These are phyloP conservation scores for Zymoseptoria brevis DNA, from an alignment of 2,329 filamentous ascomycete genomes.

Conservation along the genomic window DNA sequence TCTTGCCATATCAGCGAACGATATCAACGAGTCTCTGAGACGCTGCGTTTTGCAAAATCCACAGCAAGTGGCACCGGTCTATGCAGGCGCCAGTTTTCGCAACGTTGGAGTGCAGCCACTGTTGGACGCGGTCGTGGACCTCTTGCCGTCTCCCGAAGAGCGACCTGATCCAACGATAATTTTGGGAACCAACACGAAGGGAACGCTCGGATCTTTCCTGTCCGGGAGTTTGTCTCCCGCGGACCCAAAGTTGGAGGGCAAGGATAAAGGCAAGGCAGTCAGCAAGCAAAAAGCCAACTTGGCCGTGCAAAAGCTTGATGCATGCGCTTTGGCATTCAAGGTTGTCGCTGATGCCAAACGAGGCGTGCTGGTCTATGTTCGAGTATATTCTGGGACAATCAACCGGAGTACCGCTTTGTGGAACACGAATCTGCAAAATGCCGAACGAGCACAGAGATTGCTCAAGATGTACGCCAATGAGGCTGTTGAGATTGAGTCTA, in stretches of 20 bases:
- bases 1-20: slow-evolving; percentile 53
- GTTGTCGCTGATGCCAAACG: slow-evolving; percentile 81
- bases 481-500: slow-evolving; percentile 71
- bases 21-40: slow-evolving; percentile 67
- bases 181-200: slow-evolving; percentile 46
- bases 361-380: slow-evolving; percentile 82
- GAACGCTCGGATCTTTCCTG: slow-evolving; percentile 44
- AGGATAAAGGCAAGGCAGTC: slow-evolving; percentile 31
- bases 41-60: slow-evolving; percentile 60
- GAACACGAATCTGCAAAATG: slow-evolving; percentile 76
- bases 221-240: slow-evolving; percentile 26
- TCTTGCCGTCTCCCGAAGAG: slow-evolving; percentile 75
- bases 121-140: slow-evolving; percentile 78
- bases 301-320: slow-evolving; percentile 55
- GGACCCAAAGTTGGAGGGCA: slow-evolving; percentile 17
- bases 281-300: slow-evolving; percentile 34
- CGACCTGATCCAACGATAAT: slow-evolving; percentile 71
- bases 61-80: slow-evolving; percentile 73
- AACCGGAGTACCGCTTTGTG: slow-evolving; percentile 67
- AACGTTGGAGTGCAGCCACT: slow-evolving; percentile 92
- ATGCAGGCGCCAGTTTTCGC: slow-evolving; percentile 84
- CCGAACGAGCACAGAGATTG: slow-evolving; percentile 71
- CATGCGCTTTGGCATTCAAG: slow-evolving; percentile 75
- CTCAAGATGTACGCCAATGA: slow-evolving; percentile 86
- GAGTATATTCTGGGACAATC: slow-evolving; percentile 80